Evolutionary conservation across 2,329 filamentous ascomycete species (phyloP).

Genomic region (Fusarium sp.): DNA sequence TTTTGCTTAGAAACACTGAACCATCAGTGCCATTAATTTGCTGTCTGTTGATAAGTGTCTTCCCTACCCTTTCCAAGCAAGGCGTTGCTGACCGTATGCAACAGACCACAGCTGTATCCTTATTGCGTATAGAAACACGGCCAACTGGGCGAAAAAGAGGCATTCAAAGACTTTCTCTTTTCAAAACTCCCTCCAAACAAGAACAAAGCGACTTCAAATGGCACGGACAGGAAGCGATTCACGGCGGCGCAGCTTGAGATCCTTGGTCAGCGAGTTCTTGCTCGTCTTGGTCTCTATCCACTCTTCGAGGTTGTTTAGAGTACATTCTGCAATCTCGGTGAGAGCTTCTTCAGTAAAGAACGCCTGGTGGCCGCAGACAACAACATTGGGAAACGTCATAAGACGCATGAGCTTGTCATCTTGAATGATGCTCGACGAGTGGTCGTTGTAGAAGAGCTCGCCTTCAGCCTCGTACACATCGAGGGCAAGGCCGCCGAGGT

Average conservation of each 20-base stretch:
- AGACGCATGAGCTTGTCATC: constrained; percentile 73
- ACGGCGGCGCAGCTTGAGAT: constrained; percentile 38
- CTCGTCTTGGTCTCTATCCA: constrained; percentile 48
- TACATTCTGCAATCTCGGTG: constrained; percentile 68
- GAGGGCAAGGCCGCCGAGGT: constrained; percentile 69
- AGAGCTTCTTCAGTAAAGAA: constrained; percentile 75
- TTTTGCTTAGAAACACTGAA: constrained; percentile 9
- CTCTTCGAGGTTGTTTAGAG: constrained; percentile 64
- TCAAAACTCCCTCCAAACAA: neutral
- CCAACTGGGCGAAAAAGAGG: constrained; percentile 30
- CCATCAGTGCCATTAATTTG: constrained; percentile 7
- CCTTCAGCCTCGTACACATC: constrained; percentile 75
- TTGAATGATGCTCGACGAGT: constrained; percentile 70
- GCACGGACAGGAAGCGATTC: constrained; percentile 47
- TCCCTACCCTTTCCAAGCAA: neutral
- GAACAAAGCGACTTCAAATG: constrained; percentile 34
- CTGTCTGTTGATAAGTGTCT: constrained; percentile 18
- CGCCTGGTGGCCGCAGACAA: constrained; percentile 73
- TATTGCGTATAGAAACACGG: constrained; percentile 12
- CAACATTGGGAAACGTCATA: constrained; percentile 73
- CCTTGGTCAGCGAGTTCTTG: constrained; percentile 48
- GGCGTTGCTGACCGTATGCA: constrained; percentile 14
- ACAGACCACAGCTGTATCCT: constrained; percentile 6
- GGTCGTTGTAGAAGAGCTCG: constrained; percentile 71
- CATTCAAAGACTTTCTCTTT: neutral